A percentile compares a stretch with the other conserved stretches of the same genome.
Conservation (phyloP, 2,329 filamentous ascomycete species). For the Didymella pinodella region DNA sequence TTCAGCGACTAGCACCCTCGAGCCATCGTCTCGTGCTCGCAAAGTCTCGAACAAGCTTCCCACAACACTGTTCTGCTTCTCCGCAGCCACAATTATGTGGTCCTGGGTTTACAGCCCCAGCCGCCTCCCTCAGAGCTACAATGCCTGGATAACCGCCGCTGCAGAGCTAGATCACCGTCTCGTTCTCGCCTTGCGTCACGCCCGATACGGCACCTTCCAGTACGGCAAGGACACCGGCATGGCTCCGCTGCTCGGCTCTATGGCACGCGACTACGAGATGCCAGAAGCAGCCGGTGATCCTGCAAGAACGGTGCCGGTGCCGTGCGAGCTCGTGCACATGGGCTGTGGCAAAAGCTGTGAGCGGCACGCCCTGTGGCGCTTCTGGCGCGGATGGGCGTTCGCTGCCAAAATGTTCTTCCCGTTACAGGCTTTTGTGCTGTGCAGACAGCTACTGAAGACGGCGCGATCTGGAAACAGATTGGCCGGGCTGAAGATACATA, state of each 20-base stretch:
- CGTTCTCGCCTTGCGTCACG: slow-evolving; percentile 75
- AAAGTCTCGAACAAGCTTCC: slow-evolving; percentile 62
- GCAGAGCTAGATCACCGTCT: slow-evolving; percentile 78
- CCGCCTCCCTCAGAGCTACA: slow-evolving; percentile 75
- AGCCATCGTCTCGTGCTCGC: slow-evolving; percentile 4
- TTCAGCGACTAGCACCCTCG: slow-evolving; percentile 3
- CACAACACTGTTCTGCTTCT: slow-evolving; percentile 73
- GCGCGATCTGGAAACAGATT: slow-evolving; percentile 29
- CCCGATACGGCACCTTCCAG: slow-evolving; percentile 67
- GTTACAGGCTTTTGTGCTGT: slow-evolving; percentile 63
- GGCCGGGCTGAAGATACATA: slow-evolving; percentile 27
- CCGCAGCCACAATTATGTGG: slow-evolving; percentile 84
- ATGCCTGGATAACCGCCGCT: slow-evolving; percentile 80
- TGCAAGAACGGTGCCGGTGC: slow-evolving; percentile 71
- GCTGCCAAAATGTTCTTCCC: slow-evolving; percentile 80
- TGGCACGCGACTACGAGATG: slow-evolving; percentile 75
- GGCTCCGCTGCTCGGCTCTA: slow-evolving; percentile 70
- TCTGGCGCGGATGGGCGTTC: slow-evolving; percentile 74
- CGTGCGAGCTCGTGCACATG: slow-evolving; percentile 86
- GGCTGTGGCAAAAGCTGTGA: slow-evolving; percentile 77
- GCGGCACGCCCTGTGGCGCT: slow-evolving; percentile 73
- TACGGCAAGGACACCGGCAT: slow-evolving; percentile 80
- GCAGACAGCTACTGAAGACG: slow-evolving; percentile 21
- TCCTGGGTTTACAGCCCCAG: slow-evolving; percentile 82
- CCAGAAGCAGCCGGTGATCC: slow-evolving; percentile 79